Conservation (phyloP, 345 rosid species). For the Eucalyptus sp. region DNA sequence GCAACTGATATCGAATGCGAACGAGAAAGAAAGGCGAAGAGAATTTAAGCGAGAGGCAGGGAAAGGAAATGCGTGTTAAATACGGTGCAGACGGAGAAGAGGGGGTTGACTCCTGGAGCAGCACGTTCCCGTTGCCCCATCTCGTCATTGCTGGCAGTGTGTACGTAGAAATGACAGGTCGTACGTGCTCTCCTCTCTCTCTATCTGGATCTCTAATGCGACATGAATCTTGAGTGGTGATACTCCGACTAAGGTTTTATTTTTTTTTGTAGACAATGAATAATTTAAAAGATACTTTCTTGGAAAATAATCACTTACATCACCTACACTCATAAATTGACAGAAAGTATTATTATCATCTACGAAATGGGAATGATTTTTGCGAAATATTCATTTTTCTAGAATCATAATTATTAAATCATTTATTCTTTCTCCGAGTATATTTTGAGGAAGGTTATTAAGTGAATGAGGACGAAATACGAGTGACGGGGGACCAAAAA, state of each 20-base stretch:
- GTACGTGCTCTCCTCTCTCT: background rate
- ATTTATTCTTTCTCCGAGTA: background rate
- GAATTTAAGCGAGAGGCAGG: background rate
- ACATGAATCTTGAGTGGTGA: background rate
- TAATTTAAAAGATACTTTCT: too few species aligned
- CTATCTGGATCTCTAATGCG: background rate
- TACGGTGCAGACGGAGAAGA: background rate
- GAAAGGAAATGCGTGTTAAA: background rate
- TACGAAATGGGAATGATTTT: background rate
- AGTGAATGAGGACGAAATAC: background rate
- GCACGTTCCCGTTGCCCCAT: background rate
- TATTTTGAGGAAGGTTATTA: background rate
- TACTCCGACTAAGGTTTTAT: rapidly evolving
- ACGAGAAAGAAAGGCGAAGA: background rate
- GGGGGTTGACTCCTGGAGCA: background rate
- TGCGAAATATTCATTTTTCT: background rate
- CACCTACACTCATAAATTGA: background rate
- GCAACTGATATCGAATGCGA: background rate
- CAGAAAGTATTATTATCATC: too few species aligned
- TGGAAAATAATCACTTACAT: too few species aligned
- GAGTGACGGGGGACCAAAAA: background rate
- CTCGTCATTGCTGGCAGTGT: background rate
- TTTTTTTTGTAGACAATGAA: too few species aligned
- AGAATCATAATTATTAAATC: rapidly evolving
- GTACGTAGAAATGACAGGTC: background rate